Conservation (phyloP, 768 basidiomycete genomes). For the Russula foetens region DNA sequence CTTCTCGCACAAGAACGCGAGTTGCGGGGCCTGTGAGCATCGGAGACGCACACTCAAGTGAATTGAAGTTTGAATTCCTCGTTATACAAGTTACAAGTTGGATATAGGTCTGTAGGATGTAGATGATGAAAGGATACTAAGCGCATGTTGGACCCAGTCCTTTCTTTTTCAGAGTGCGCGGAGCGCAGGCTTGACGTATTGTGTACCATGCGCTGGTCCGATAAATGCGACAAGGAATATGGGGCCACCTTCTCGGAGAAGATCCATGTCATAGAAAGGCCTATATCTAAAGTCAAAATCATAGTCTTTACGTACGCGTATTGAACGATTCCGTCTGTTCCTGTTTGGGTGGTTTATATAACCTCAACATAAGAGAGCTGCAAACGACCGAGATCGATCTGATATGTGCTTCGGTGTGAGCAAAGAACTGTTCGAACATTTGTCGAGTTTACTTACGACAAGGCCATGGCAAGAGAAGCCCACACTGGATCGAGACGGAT, state of each 20-base stretch:
- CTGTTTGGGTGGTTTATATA: constrained; percentile 33
- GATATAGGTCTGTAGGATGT: too few species aligned
- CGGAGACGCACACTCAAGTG: too few species aligned
- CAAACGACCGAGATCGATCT: constrained; percentile 57
- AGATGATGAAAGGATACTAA: too few species aligned
- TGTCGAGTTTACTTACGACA: constrained; percentile 39
- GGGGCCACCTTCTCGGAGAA: constrained; percentile 68
- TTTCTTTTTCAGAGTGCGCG: too few species aligned
- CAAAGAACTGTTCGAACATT: not conserved
- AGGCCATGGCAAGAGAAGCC: constrained; percentile 75
- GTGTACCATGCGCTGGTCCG: too few species aligned
- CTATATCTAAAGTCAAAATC: constrained; percentile 28
- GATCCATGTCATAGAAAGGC: constrained; percentile 59
- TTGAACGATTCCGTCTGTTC: not conserved
- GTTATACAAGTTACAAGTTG: too few species aligned
- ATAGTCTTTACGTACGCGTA: not conserved
- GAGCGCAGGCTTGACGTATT: too few species aligned
- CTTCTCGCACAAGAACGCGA: not conserved
- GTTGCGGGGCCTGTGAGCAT: constrained; percentile 4
- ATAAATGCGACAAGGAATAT: constrained; percentile 63
- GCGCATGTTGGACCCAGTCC: too few species aligned
- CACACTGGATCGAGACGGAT: constrained; percentile 67
- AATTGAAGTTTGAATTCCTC: too few species aligned
- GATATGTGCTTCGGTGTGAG: not conserved
- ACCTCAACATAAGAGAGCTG: constrained; percentile 50